Evolutionary conservation across 352 stramenopile genomes (phyloP).

Genomic region (Pythium grandisporangium): DNA sequence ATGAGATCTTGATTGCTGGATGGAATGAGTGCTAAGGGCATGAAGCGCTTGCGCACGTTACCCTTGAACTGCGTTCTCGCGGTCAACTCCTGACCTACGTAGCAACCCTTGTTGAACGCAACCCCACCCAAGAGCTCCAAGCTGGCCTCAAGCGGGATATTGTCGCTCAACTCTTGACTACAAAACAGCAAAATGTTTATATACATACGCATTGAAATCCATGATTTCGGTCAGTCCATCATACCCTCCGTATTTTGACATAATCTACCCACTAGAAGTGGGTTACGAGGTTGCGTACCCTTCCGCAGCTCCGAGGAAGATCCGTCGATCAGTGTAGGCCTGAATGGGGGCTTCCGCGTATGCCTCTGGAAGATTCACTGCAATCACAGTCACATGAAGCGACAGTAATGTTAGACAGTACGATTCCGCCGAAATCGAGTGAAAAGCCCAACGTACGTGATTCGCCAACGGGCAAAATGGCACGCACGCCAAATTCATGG

Average conservation of each 20-base stretch:
- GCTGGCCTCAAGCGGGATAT: slow-evolving; percentile 90
- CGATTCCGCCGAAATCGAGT: no score
- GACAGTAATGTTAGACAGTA: no score
- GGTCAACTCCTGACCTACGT: slow-evolving; percentile 93
- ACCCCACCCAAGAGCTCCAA: slow-evolving; percentile 87
- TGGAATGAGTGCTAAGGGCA: slow-evolving; percentile 67
- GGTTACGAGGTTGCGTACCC: no score
- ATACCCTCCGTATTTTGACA: slow-evolving; percentile 7
- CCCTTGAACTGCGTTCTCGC: slow-evolving; percentile 91
- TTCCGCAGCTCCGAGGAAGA: slow-evolving; percentile 65
- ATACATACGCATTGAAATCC: no score
- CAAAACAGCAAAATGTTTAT: no score
- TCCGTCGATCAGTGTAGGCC: slow-evolving; percentile 49
- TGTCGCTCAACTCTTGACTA: slow-evolving; percentile 68
- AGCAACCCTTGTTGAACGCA: slow-evolving; percentile 93
- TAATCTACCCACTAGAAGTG: slow-evolving; percentile 20
- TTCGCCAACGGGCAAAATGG: slow-evolving; percentile 27
- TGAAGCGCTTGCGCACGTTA: slow-evolving; percentile 75
- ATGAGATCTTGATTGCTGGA: slow-evolving; percentile 35
- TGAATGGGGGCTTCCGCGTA: slow-evolving; percentile 31
- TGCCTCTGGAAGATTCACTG: slow-evolving; percentile 41
- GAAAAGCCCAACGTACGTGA: slow-evolving; percentile 22
- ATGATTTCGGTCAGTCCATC: no score
- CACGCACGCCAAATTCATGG: slow-evolving; percentile 50
- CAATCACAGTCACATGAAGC: no score